A percentile compares a stretch with the other conserved stretches of the same genome.
Conservation (phyloP, 2,329 filamentous ascomycete genomes). For the Clonostachys solani region DNA sequence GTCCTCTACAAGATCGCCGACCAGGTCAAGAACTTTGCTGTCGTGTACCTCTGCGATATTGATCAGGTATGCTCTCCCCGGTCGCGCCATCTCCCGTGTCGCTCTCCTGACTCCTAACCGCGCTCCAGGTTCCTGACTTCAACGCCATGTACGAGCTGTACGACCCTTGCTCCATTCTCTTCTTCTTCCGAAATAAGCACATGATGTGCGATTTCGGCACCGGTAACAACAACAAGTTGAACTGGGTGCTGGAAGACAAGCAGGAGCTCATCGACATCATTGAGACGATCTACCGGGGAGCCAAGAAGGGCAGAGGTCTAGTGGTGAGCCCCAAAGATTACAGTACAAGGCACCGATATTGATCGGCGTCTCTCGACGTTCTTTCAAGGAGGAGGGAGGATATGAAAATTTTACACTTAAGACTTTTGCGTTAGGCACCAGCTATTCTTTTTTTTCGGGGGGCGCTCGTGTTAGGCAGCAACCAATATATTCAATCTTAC, state of each 20-base stretch:
- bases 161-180: constrained; percentile 93
- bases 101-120: too few relatives aligned
- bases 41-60: constrained; percentile 91
- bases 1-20: constrained; percentile 93
- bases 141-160: constrained; percentile 94
- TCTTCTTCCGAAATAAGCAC: constrained; percentile 96
- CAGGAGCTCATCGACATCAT: constrained; percentile 98
- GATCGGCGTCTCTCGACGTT: neutral
- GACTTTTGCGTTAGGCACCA: neutral
- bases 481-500: too few relatives aligned
- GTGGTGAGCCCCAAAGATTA: constrained; percentile 86
- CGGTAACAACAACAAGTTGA: constrained; percentile 98
- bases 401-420: neutral
- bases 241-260: constrained; percentile 92
- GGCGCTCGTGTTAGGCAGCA: too few relatives aligned
- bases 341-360: constrained; percentile 2
- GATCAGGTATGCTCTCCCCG: constrained; percentile 45
- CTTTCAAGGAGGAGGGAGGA: neutral
- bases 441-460: too few relatives aligned
- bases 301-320: constrained; percentile 94
- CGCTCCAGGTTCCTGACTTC: constrained; percentile 68
- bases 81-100: too few relatives aligned
- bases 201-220: constrained; percentile 99
- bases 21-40: constrained; percentile 87
- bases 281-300: constrained; percentile 96